phyloP scores from a whole-genome alignment of 768 basidiomycete species.

The Russula griseocarnosa region DNA sequence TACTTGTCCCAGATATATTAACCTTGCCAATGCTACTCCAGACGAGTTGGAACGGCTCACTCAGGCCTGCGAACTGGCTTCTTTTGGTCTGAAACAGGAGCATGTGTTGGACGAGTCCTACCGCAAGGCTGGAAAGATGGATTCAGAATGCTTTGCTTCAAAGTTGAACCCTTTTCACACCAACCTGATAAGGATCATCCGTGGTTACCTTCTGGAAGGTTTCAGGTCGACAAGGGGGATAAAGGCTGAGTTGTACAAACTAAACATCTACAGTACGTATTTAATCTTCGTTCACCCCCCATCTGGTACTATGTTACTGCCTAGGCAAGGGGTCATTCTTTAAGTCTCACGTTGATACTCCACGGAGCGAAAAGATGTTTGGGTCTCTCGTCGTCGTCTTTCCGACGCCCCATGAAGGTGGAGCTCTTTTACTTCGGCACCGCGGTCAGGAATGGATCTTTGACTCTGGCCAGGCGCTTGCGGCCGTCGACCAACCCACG shows the following conservation, averaged over 20 bases:
- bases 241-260: background rate
- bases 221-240: background rate
- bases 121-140: conserved; percentile 1
- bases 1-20: too few species aligned
- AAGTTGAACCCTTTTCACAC: background rate
- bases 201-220: background rate
- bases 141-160: background rate
- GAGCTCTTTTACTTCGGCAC: conserved; percentile 36
- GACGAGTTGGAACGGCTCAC: background rate
- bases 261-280: background rate
- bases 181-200: background rate
- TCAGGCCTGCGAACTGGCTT: conserved; percentile 2
- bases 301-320: too few species aligned
- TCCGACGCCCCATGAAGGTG: conserved; percentile 42
- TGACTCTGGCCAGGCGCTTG: too few species aligned
- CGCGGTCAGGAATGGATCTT: too few species aligned
- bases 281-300: background rate
- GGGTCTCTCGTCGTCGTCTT: too few species aligned
- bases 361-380: too few species aligned
- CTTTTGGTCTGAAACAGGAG: background rate
- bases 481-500: too few species aligned
- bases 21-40: too few species aligned
- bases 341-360: conserved; percentile 5
- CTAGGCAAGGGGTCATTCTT: conserved; percentile 3
- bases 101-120: background rate